These are phyloP conservation scores for Cnidoscolus chayamansa DNA, from an alignment of 441 rosid genomes.

Conservation along the genomic window DNA sequence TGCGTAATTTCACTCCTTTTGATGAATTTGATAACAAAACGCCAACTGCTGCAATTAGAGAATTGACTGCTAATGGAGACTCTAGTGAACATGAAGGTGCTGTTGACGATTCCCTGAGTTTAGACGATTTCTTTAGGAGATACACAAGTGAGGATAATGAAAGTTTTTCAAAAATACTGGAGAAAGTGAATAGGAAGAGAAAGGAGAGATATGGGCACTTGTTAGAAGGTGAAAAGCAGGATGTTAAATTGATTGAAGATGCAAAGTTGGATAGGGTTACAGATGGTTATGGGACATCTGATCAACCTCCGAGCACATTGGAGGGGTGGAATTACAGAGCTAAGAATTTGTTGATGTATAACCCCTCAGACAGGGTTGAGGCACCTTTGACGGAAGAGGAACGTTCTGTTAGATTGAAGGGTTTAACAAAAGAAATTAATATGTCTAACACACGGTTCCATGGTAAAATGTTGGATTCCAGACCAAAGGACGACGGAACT, in stretches of 20 bases:
- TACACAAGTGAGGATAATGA: slow-evolving; percentile 92
- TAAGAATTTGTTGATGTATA: slow-evolving; percentile 92
- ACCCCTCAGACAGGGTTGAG: slow-evolving; percentile 87
- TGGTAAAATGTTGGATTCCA: slow-evolving; percentile 79
- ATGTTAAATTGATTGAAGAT: slow-evolving; percentile 49
- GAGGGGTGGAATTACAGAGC: slow-evolving; percentile 87
- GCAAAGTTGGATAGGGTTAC: slow-evolving; percentile 71
- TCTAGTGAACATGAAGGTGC: slow-evolving; percentile 36
- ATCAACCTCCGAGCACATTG: slow-evolving; percentile 84
- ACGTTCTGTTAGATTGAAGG: slow-evolving; percentile 54
- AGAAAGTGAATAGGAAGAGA: slow-evolving; percentile 83
- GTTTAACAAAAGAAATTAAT: slow-evolving; percentile 69
- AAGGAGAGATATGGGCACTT: slow-evolving; percentile 65
- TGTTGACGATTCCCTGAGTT: slow-evolving; percentile 55
- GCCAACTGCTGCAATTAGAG: slow-evolving; percentile 41
- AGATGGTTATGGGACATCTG: slow-evolving; percentile 90
- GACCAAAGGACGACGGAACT: slow-evolving; percentile 72
- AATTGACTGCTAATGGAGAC: slow-evolving; percentile 31
- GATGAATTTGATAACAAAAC: slow-evolving; percentile 64
- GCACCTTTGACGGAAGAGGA: slow-evolving; percentile 81
- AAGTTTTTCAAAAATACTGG: slow-evolving; percentile 77
- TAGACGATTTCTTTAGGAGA: slow-evolving; percentile 82
- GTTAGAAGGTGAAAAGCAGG: slow-evolving; percentile 54
- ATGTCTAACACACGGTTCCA: slow-evolving; percentile 70
- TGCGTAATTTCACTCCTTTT: slow-evolving; percentile 66